Percentiles rank a stretch among this genome's conserved stretches.
phyloP scores from a whole-genome alignment of 2,329 filamentous ascomycete species.

The Fusarium dimerum region DNA sequence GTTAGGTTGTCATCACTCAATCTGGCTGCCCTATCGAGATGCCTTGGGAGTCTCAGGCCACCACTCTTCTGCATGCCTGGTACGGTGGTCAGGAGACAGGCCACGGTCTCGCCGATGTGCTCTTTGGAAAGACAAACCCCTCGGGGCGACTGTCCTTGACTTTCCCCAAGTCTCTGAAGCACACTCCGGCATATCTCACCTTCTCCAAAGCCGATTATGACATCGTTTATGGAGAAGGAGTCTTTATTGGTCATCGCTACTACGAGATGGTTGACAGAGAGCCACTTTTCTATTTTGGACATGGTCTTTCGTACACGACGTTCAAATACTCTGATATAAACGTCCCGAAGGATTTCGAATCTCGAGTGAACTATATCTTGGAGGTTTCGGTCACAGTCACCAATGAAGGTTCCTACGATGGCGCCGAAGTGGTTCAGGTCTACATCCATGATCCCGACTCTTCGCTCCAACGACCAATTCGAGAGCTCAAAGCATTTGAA shows the following conservation, averaged over 20 bases:
- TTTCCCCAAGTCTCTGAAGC: slow-evolving; percentile 62
- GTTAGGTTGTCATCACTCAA: slow-evolving; percentile 20
- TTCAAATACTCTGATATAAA: slow-evolving; percentile 51
- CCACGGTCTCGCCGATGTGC: slow-evolving; percentile 28
- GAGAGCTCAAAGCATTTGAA: slow-evolving; percentile 17
- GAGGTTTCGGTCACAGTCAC: background rate
- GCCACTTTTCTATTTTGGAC: slow-evolving; percentile 67
- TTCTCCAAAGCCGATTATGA: slow-evolving; percentile 64
- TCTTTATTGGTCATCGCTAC: slow-evolving; percentile 73
- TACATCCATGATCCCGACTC: slow-evolving; percentile 16
- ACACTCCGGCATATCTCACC: slow-evolving; percentile 71
- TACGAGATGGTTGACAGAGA: slow-evolving; percentile 54
- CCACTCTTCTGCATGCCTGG: slow-evolving; percentile 26
- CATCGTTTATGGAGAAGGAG: slow-evolving; percentile 70
- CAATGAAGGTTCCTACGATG: slow-evolving; percentile 7
- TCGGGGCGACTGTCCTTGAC: slow-evolving; percentile 64
- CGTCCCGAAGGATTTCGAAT: too few species aligned
- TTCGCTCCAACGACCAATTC: slow-evolving; percentile 13
- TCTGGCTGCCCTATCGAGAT: slow-evolving; percentile 52
- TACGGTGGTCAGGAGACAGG: slow-evolving; percentile 30
- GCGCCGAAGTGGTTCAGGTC: slow-evolving; percentile 18
- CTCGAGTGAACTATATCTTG: too few species aligned
- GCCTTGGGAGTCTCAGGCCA: slow-evolving; percentile 39
- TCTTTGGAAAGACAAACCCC: slow-evolving; percentile 25
- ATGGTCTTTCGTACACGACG: slow-evolving; percentile 69